Percentiles rank a stretch among this genome's conserved stretches.
Conservation (phyloP, 805 yeast genomes). For the Ogataea degrootiae region DNA sequence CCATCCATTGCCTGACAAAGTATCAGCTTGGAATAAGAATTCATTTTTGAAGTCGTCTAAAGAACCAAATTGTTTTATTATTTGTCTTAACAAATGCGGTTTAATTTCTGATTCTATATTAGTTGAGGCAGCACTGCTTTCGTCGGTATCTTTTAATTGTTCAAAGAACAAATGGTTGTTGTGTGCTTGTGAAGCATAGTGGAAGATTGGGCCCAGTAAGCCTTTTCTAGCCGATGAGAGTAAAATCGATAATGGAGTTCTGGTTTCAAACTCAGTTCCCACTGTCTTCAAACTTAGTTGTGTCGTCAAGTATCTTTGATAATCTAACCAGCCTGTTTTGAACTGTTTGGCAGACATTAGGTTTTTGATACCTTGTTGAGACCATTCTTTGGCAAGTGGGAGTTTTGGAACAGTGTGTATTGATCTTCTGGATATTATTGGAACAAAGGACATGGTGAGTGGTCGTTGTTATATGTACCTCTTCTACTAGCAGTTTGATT, state of each 20-base stretch:
- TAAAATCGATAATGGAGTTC: slow-evolving; percentile 67
- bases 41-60: slow-evolving; percentile 49
- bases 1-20: slow-evolving; percentile 68
- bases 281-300: slow-evolving; percentile 59
- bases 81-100: slow-evolving; percentile 25
- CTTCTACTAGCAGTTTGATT: too few species aligned
- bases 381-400: slow-evolving; percentile 34
- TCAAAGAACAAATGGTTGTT: slow-evolving; percentile 87
- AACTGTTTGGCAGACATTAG: slow-evolving; percentile 64
- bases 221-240: slow-evolving; percentile 63
- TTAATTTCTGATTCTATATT: slow-evolving; percentile 17
- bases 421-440: slow-evolving; percentile 23
- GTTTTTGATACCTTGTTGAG: slow-evolving; percentile 53
- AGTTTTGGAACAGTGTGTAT: slow-evolving; percentile 66
- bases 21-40: slow-evolving; percentile 47
- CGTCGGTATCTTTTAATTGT: slow-evolving; percentile 38
- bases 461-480: too few species aligned
- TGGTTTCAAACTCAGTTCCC: slow-evolving; percentile 77
- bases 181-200: slow-evolving; percentile 85
- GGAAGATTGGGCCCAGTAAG: slow-evolving; percentile 66
- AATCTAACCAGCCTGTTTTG: slow-evolving; percentile 72
- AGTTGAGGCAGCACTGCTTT: slow-evolving; percentile 18
- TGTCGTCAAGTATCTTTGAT: slow-evolving; percentile 63
- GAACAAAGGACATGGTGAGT: too few species aligned
- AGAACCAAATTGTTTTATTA: slow-evolving; percentile 36